Base-by-base conservation (phyloP, 2,329 filamentous ascomycete genomes). In the Beauveria medogensis region DNA sequence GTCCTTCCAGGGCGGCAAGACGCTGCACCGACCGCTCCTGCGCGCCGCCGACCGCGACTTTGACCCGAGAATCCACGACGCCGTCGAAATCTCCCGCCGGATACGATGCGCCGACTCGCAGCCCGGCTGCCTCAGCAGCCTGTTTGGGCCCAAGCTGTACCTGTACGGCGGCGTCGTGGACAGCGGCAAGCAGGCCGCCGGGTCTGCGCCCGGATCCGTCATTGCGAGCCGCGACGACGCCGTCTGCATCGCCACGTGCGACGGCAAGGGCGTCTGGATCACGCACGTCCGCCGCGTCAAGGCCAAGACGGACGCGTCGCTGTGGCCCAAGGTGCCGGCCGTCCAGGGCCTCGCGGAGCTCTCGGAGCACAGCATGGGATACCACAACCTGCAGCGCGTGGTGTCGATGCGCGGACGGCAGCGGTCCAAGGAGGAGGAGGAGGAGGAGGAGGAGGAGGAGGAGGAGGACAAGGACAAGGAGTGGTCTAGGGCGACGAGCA, bases 241-340 rank as follows among this genome's bases (percentile, higher is more conserved):
- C 1, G 67, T 72, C 3, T 76, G 75, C 65, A 65, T 77, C 43
- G 68, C 70, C 5, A 74, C 75, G 1, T 69, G 68, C 43, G 75
- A 77, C 52, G 68, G 70, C 48, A 73, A 72, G 30, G 75, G 73
- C 37, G 62, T 77, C 48, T 77, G 75, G 75, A 73, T 77, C 62
- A 74, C 73, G 0, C 74, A 77, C 60, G 60, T 75, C 8, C 71
- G 75, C 22, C 69, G 72, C 6, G 67, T 73, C 51, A 77, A 76
- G 67, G 66, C 66, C 52, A 75, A 73, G 64, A 63, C 65, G 9
- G 74, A 76, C 63, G 64, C 68, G 28, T 69, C 73, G 22, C 67
- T 77, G 8, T 76, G 73, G 74, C 75, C 75, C 28, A 77, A 77
- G 56, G 71, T 76, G 0, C 73, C 74, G 0, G 74, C 75, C 0